A percentile compares a stretch with the other conserved stretches of the same genome.
Conservation (phyloP, 2,329 filamentous ascomycete genomes). For the Epichloe coenophiala region DNA sequence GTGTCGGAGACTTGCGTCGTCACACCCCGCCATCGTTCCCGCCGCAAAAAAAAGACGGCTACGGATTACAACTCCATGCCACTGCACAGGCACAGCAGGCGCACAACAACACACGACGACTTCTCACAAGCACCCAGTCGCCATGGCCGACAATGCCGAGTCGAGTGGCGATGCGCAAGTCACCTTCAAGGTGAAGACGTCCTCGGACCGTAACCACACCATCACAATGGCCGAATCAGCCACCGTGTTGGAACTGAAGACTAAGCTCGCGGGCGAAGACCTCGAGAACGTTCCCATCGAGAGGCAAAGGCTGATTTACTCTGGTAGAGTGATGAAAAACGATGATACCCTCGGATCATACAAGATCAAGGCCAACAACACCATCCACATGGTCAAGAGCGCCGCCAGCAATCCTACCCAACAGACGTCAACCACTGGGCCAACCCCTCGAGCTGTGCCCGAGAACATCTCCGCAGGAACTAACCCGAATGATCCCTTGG, state of each 20-base stretch:
- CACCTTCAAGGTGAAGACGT: conserved; percentile 97
- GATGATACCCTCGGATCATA: conserved; percentile 71
- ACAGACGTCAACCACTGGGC: conserved; percentile 26
- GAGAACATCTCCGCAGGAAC: conserved; percentile 72
- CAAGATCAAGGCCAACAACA: too few relatives aligned
- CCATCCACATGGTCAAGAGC: conserved; percentile 91
- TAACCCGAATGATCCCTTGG: conserved; percentile 70
- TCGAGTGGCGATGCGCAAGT: conserved; percentile 57
- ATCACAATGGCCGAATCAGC: conserved; percentile 68
- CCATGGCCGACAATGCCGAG: conserved; percentile 53
- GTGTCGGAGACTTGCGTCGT: neutral
- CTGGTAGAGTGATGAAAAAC: conserved; percentile 92
- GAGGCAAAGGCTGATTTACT: conserved; percentile 92
- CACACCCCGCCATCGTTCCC: neutral
- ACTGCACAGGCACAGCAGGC: neutral
- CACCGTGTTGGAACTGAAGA: conserved; percentile 76
- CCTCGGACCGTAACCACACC: conserved; percentile 72
- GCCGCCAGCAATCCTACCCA: conserved; percentile 66
- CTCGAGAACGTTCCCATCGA: conserved; percentile 79
- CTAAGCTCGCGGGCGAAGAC: conserved; percentile 67
- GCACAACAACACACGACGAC: neutral
- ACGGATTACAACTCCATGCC: neutral
- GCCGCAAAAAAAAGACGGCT: neutral
- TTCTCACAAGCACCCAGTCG: conserved; percentile 6
- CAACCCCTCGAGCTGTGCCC: conserved; percentile 35